phyloP scores from a whole-genome alignment of 345 rosid genomes.

The Rhodomyrtus tomentosa region DNA sequence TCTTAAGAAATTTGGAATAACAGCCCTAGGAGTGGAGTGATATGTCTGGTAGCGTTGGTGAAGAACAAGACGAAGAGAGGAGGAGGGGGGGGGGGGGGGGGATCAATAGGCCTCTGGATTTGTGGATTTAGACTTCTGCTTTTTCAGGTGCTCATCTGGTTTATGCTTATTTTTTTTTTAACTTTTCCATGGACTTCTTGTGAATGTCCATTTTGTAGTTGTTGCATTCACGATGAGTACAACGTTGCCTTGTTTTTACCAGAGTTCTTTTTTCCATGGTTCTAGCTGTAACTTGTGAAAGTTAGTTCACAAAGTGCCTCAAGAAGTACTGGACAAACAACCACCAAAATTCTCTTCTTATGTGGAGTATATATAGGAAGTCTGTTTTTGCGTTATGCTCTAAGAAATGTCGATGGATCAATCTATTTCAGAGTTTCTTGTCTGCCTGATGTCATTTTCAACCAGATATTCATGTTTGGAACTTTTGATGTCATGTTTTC shows the following conservation, averaged over 20 bases:
- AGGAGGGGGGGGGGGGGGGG: neutral
- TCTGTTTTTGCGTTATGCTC: neutral
- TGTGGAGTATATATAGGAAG: neutral
- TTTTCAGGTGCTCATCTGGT: neutral
- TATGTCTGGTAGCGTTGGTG: neutral
- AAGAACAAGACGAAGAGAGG: neutral
- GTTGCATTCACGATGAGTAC: neutral
- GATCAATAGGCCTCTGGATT: neutral
- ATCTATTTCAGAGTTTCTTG: neutral
- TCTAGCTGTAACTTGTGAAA: neutral
- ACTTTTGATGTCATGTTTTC: neutral
- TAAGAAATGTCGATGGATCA: neutral
- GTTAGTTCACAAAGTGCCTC: neutral
- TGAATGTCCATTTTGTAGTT: neutral
- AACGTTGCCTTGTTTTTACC: neutral
- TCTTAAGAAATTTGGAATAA: neutral
- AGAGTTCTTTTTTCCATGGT: neutral
- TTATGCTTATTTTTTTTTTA: neutral
- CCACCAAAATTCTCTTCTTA: neutral
- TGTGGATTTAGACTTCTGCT: neutral
- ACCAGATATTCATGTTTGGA: neutral
- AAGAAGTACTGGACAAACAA: neutral
- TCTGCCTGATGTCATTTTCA: neutral
- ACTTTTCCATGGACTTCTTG: neutral
- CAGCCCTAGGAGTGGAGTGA: neutral